Conservation (phyloP, 1,284 basidiomycete species). For the Anthracocystis setariae region DNA sequence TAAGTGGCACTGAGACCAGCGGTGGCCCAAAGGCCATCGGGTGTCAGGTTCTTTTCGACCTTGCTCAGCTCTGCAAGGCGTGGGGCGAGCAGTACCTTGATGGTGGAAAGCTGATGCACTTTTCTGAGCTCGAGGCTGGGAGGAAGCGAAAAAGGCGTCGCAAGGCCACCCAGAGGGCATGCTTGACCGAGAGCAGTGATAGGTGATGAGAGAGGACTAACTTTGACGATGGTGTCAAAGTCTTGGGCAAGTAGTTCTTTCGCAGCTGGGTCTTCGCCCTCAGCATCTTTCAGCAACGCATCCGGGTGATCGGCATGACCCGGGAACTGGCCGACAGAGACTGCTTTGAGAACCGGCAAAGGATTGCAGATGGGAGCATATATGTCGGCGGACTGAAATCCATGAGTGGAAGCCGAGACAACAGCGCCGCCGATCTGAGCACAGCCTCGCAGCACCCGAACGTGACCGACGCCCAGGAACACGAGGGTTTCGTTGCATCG, state of each 20-base stretch:
- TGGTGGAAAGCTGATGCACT: slow-evolving; percentile 21
- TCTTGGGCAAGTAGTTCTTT: background rate
- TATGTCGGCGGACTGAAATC: slow-evolving; percentile 22
- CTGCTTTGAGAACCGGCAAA: slow-evolving; percentile 30
- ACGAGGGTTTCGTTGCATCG: slow-evolving; percentile 24
- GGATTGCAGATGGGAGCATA: slow-evolving; percentile 37
- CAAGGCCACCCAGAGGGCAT: slow-evolving; percentile 34
- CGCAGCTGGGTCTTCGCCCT: background rate
- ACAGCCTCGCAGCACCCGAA: slow-evolving; percentile 27
- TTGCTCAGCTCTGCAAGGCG: slow-evolving; percentile 6
- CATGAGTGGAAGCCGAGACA: slow-evolving; percentile 12
- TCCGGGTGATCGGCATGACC: background rate
- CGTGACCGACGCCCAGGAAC: slow-evolving; percentile 32
- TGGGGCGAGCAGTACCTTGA: slow-evolving; percentile 36
- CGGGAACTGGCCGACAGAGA: slow-evolving; percentile 9
- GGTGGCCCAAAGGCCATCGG: slow-evolving; percentile 12
- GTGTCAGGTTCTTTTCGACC: slow-evolving; percentile 10
- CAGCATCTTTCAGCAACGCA: background rate
- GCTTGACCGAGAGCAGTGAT: slow-evolving; percentile 33
- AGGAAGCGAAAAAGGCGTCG: slow-evolving; percentile 26
- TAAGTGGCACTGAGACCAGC: slow-evolving; percentile 40
- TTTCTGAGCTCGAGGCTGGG: slow-evolving; percentile 27
- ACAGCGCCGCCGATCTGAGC: slow-evolving; percentile 38
- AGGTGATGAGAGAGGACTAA: slow-evolving; percentile 24
- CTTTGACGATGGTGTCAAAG: slow-evolving; percentile 34